These are phyloP conservation scores for Martiniozyma abietophila DNA, from an alignment of 805 yeast species.

Conservation along the genomic window DNA sequence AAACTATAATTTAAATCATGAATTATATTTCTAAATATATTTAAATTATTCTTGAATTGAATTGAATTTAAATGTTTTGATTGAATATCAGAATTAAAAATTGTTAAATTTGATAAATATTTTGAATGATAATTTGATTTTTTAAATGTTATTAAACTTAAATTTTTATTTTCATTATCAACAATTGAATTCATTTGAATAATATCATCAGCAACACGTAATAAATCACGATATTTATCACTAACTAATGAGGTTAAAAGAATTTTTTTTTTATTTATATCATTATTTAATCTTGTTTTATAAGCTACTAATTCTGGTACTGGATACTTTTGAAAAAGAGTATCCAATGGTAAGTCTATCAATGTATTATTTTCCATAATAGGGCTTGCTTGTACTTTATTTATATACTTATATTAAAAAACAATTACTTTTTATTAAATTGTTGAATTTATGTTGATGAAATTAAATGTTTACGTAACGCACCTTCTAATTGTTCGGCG, in stretches of 20 bases:
- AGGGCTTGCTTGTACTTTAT: too few species aligned
- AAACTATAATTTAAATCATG: slow-evolving; percentile 20
- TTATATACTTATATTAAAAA: too few species aligned
- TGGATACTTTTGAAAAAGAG: slow-evolving; percentile 22
- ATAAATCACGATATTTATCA: slow-evolving; percentile 27
- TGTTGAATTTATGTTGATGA: too few species aligned
- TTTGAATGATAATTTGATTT: slow-evolving; percentile 22
- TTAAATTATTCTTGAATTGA: slow-evolving; percentile 13
- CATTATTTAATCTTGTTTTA: slow-evolving; percentile 15
- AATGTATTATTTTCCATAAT: background rate
- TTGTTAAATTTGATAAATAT: slow-evolving; percentile 15
- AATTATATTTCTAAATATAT: slow-evolving; percentile 19
- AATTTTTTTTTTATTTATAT: slow-evolving; percentile 16
- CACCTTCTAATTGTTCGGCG: slow-evolving; percentile 15
- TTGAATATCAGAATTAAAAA: slow-evolving; percentile 13
- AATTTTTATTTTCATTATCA: slow-evolving; percentile 16
- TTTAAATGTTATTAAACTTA: slow-evolving; percentile 22
- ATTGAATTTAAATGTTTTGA: slow-evolving; percentile 4
- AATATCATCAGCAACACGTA: slow-evolving; percentile 30
- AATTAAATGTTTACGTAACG: too few species aligned
- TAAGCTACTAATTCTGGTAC: slow-evolving; percentile 22
- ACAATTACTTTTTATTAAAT: too few species aligned
- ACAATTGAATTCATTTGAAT: slow-evolving; percentile 26
- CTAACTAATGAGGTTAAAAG: slow-evolving; percentile 27
- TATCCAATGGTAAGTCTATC: slow-evolving; percentile 14